Conservation (phyloP, 768 basidiomycete genomes). For the Amanita rubescens region DNA sequence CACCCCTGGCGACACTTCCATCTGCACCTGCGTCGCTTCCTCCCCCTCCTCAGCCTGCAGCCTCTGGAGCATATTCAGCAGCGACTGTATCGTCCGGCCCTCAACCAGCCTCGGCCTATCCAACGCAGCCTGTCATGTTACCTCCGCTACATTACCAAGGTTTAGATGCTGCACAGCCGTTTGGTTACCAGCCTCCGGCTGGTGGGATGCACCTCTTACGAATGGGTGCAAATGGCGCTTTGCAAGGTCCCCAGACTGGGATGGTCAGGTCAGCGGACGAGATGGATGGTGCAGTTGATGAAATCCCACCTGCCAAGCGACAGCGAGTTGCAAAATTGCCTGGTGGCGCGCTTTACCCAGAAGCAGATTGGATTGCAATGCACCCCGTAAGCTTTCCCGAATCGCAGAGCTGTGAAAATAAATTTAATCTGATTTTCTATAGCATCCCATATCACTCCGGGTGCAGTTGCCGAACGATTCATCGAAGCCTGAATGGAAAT, state of each 20-base stretch:
- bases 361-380: constrained; percentile 84
- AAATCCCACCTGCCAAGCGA: constrained; percentile 78
- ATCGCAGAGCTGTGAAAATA: not conserved
- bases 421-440: not conserved
- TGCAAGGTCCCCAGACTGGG: constrained; percentile 52
- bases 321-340: constrained; percentile 82
- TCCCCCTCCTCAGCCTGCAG: constrained; percentile 49
- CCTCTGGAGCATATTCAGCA: constrained; percentile 56
- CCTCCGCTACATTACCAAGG: constrained; percentile 84
- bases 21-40: constrained; percentile 70
- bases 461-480: constrained; percentile 80
- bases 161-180: constrained; percentile 66
- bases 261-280: constrained; percentile 76
- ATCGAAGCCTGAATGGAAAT: constrained; percentile 88
- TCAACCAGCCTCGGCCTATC: constrained; percentile 74
- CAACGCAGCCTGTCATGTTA: constrained; percentile 61
- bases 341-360: constrained; percentile 77
- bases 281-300: constrained; percentile 62
- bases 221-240: constrained; percentile 51
- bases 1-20: constrained; percentile 54
- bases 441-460: constrained; percentile 82
- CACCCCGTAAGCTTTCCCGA: constrained; percentile 54
- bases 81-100: constrained; percentile 89
- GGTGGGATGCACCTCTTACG: constrained; percentile 65
- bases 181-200: constrained; percentile 67